Base-by-base conservation (phyloP, 805 yeast genomes). In the Kodamaea neixiangensis region DNA sequence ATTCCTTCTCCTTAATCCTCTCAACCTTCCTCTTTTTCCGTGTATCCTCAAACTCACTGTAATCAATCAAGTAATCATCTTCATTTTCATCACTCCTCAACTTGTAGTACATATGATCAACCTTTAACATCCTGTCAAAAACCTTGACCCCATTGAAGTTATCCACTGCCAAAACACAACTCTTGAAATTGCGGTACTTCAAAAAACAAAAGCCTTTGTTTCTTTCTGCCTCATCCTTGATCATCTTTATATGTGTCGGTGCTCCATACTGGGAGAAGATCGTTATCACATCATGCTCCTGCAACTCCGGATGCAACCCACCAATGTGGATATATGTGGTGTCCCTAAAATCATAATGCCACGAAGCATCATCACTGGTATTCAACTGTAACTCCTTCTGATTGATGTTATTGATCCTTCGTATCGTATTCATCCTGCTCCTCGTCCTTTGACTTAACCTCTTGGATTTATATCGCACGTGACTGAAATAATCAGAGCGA, bases 191-290 rank as follows among this genome's bases (percentile, higher is more conserved):
- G 57, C 86, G 93, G 60, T 89, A 93, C 65, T 89, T 88, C 56
- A 93, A 66, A 69, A 84, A 91, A 3, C 86, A 94, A 73, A 85
- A 89, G 5, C 96, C 94, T 49, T 77, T 75, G 1, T 89, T 82
- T 49, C 78, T 78, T 2, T 90, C 89, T 0, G 86, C 77, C 13
- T 67, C 79, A 51, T 89, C 93, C 51, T 93, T 77, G 20, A 81
- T 78, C 47, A 92, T 70, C 47, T 85, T 81, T 33, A 93, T 63
- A 58, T 87, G 88, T 0, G 87, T 86, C 0, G 97, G 97, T 15
- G 84, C 78, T 0, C 98, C 98, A 66, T 80, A 93, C 62, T 93
- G 97, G 1, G 96, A 87, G 64, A 93, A 93, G 29, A 92, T 80
- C 0, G 83, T 78, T 5, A 91, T 60, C 0, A 93, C 66, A 63